Evolutionary conservation across 2,329 filamentous ascomycete genomes (phyloP), one percentile per base, ranked within the genome.

Genomic region (Ophioceras dolichostomum): DNA sequence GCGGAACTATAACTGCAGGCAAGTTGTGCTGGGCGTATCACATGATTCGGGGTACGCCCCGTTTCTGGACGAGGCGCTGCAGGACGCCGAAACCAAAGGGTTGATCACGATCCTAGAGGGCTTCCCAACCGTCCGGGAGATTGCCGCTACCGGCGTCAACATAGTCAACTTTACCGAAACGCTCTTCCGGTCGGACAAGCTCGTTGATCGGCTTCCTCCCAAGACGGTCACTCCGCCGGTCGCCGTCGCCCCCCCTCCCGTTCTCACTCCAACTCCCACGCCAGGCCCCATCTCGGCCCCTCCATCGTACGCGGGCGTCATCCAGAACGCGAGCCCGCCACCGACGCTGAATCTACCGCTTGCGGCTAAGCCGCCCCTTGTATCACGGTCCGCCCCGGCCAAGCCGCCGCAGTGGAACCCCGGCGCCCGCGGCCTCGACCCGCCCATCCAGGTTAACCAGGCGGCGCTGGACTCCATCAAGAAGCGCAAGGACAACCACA

Each of bases 21-120:
- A 76, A 45, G 61, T 80, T 34, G 54, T 79, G 24, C 58, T 80
- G 26, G 76, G 75, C 32, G 64, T 78, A 36, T 76, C 73, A 2
- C 74, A 78, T 46, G 73, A 79, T 48, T 61, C 70, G 19, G 66
- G 67, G 7, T 79, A 79, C 47, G 70, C 70, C 4, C 65, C 73
- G 8, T 73, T 78, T 44, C 53, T 80, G 16, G 66, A 73, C 45
- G 66, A 73, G 41, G 54, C 77, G 4, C 54, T 69, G 18, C 57
- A 59, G 32, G 65, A 73, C 27, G 55, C 64, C 10, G 46, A 49
- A 7, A 57, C 52, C 17, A 59, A 59, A 17, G 47, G 57, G 22
- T 65, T 66, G 37, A 56, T 78, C 40, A 66, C 62, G 32, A 58
- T 79, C 17, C 54, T 78, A 17, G 72, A 77, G 46, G 72, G 73